phyloP scores from a whole-genome alignment of 139 green algal genomes.

The Closterium sp. region DNA sequence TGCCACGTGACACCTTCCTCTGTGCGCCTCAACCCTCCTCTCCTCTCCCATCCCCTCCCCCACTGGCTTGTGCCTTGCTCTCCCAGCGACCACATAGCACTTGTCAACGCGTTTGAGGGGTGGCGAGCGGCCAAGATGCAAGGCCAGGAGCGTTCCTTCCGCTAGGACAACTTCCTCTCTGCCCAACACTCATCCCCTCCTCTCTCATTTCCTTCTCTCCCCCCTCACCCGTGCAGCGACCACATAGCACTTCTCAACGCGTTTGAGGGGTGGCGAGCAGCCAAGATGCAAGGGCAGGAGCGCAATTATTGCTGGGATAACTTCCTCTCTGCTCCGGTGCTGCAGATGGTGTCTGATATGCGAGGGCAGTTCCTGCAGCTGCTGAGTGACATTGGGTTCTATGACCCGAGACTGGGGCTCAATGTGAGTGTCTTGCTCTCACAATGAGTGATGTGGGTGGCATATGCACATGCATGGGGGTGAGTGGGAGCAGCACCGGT shows the following conservation, averaged over 20 bases:
- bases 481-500: no score
- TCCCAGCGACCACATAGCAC: constrained; percentile 48
- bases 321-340: neutral
- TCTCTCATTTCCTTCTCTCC: constrained; percentile 44
- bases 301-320: constrained; percentile 31
- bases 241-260: constrained; percentile 43
- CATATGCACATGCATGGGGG: neutral
- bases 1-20: no score
- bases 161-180: constrained; percentile 3
- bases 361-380: neutral
- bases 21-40: no score
- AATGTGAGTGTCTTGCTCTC: no score
- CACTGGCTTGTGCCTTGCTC: neutral
- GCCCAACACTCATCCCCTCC: neutral
- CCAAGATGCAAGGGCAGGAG: neutral
- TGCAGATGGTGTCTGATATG: neutral
- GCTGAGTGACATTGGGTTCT: neutral
- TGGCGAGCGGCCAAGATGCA: constrained; percentile 19
- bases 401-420: neutral
- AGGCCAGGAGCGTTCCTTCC: neutral
- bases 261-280: constrained; percentile 40
- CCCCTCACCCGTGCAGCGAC: constrained; percentile 1
- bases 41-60: no score
- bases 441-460: no score
- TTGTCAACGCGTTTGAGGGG: constrained; percentile 39